phyloP scores from a whole-genome alignment of 345 rosid species.

The Raphanus raphanistrum region DNA sequence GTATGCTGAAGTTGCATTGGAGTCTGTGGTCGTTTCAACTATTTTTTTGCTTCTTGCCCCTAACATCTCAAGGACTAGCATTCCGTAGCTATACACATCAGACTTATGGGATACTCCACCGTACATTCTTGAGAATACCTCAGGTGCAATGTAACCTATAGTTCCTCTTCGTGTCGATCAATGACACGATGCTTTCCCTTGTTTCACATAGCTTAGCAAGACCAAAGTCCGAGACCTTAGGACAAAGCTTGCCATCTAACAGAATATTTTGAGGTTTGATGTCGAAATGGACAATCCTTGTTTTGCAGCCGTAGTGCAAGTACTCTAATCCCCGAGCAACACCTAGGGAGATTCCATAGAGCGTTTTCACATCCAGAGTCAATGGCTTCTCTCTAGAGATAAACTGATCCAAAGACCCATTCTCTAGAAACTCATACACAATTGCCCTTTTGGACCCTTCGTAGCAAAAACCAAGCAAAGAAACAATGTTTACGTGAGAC shows the following conservation, averaged over 20 bases:
- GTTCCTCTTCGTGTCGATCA: not conserved
- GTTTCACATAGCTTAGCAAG: not conserved
- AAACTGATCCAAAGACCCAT: not conserved
- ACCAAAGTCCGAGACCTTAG: not conserved
- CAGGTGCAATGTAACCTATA: not conserved
- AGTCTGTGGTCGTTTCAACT: not conserved
- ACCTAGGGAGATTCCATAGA: not conserved
- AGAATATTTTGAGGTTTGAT: not conserved
- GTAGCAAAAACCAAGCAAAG: not conserved
- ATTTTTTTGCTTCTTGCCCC: not conserved
- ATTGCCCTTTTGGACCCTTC: not conserved
- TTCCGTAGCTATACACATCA: not conserved
- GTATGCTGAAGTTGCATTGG: not conserved
- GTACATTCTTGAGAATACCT: not conserved
- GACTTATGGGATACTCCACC: not conserved
- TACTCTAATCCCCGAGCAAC: not conserved
- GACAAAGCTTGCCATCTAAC: not conserved
- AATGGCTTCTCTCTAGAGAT: not conserved
- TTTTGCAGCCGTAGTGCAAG: not conserved
- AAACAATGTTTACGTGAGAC: not conserved
- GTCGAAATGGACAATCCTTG: not conserved
- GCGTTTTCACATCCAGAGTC: not conserved
- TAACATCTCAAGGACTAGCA: not conserved
- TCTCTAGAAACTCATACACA: not conserved
- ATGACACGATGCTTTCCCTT: not conserved